Percentiles rank a stretch among this genome's conserved stretches.
phyloP scores from a whole-genome alignment of 352 stramenopile genomes.

The Thraustotheca clavata region DNA sequence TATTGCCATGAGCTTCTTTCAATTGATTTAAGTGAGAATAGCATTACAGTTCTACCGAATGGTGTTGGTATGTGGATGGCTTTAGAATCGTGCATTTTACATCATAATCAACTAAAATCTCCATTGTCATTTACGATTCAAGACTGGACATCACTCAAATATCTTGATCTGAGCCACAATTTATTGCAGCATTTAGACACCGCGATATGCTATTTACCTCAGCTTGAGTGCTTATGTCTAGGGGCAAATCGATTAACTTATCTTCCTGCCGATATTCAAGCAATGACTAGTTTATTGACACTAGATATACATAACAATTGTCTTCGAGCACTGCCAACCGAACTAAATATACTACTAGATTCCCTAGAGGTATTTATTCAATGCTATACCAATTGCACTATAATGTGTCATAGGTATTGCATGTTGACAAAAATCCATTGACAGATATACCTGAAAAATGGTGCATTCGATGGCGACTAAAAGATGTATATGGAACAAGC shows the following conservation, averaged over 20 bases:
- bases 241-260: constrained; percentile 37
- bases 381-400: neutral
- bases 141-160: constrained; percentile 31
- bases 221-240: constrained; percentile 48
- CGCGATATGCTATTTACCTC: constrained; percentile 38
- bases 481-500: constrained; percentile 42
- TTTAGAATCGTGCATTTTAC: constrained; percentile 38
- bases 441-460: constrained; percentile 49
- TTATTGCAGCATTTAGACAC: constrained; percentile 35
- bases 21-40: constrained; percentile 13
- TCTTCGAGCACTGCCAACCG: constrained; percentile 41
- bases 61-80: constrained; percentile 20
- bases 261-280: constrained; percentile 36
- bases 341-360: constrained; percentile 39
- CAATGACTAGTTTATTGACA: constrained; percentile 34
- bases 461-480: constrained; percentile 43
- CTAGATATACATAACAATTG: constrained; percentile 59
- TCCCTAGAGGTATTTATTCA: constrained; percentile 34
- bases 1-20: constrained; percentile 27
- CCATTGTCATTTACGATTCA: constrained; percentile 38
- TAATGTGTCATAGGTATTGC: constrained; percentile 24
- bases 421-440: constrained; percentile 48
- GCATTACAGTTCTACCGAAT: neutral
- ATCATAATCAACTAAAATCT: constrained; percentile 42
- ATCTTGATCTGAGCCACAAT: constrained; percentile 56